Evolutionary conservation across 1,139 yeast genomes (phyloP).

Genomic region (Blastobotrys buckinghamii): DNA sequence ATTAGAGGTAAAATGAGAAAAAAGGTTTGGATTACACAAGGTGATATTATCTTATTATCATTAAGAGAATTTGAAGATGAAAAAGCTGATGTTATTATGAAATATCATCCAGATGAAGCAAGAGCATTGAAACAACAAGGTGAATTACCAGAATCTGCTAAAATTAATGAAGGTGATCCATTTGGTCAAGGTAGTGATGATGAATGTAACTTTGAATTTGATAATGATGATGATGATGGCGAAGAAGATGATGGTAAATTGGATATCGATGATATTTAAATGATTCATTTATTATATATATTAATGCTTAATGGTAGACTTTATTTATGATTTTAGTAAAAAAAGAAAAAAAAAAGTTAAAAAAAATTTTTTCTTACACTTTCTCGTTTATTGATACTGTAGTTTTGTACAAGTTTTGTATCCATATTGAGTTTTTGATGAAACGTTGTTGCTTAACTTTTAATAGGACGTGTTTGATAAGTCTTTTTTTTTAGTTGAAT

Average conservation of each 20-base stretch:
- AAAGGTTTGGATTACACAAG: constrained; percentile 99
- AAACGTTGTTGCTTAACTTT: too few species aligned
- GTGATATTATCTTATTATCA: constrained; percentile 93
- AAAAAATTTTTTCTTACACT: too few species aligned
- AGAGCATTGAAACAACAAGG: constrained; percentile 94
- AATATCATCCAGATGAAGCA: constrained; percentile 96
- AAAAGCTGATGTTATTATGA: constrained; percentile 96
- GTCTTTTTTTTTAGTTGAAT: background rate
- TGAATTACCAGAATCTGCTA: constrained; percentile 90
- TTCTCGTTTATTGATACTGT: too few species aligned
- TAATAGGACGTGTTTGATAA: background rate
- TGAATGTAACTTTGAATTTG: constrained; percentile 97
- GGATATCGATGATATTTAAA: constrained; percentile 74
- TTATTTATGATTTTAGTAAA: background rate
- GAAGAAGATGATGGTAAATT: constrained; percentile 69
- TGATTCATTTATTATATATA: background rate
- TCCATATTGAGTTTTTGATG: too few species aligned
- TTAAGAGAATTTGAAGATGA: constrained; percentile 98
- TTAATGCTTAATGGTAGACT: background rate
- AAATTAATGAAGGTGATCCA: constrained; percentile 96
- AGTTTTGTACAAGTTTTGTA: too few species aligned
- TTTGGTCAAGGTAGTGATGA: constrained; percentile 96
- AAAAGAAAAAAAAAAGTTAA: constrained; percentile 1
- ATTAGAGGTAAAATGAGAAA: constrained; percentile 98
- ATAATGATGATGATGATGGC: constrained; percentile 81